phyloP scores from a whole-genome alignment of 2,329 filamentous ascomycete species.

The Monosporascus ibericus region DNA sequence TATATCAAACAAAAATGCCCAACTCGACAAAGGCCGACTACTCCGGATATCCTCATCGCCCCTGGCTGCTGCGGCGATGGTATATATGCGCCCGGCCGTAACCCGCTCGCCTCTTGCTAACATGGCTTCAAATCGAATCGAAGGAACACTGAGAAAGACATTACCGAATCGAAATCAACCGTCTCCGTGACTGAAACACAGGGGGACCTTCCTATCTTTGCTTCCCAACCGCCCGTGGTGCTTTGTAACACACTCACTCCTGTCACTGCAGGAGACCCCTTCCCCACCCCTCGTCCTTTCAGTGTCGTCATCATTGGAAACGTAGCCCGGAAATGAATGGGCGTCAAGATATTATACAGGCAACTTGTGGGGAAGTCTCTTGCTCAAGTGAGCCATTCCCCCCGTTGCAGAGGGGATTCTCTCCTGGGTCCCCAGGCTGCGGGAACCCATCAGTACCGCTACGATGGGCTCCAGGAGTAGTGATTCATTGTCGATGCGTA shows the following conservation, averaged over 20 bases:
- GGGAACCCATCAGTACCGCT: no score
- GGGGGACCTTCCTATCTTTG: neutral
- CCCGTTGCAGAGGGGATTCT: neutral
- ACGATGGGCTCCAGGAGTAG: constrained; percentile 53
- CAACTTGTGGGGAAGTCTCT: neutral
- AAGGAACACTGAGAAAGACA: neutral
- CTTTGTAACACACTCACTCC: no score
- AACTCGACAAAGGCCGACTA: neutral
- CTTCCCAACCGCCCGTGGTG: neutral
- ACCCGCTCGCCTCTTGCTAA: neutral
- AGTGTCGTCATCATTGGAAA: neutral
- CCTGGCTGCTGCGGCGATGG: neutral
- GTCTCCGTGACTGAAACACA: neutral
- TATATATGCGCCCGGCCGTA: neutral
- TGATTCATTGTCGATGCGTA: constrained; percentile 47
- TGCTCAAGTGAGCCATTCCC: neutral
- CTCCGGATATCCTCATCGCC: neutral
- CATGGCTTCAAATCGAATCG: neutral
- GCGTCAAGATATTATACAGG: neutral
- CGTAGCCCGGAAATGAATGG: neutral
- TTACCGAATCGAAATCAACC: neutral
- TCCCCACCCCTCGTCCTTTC: neutral
- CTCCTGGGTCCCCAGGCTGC: constrained; percentile 2
- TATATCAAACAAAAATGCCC: neutral
- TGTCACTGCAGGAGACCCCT: neutral